Percentiles rank a stretch among this genome's conserved stretches.
These are phyloP conservation scores for Calcarisporium arbuscula DNA, from an alignment of 2,329 filamentous ascomycete species.

Conservation along the genomic window DNA sequence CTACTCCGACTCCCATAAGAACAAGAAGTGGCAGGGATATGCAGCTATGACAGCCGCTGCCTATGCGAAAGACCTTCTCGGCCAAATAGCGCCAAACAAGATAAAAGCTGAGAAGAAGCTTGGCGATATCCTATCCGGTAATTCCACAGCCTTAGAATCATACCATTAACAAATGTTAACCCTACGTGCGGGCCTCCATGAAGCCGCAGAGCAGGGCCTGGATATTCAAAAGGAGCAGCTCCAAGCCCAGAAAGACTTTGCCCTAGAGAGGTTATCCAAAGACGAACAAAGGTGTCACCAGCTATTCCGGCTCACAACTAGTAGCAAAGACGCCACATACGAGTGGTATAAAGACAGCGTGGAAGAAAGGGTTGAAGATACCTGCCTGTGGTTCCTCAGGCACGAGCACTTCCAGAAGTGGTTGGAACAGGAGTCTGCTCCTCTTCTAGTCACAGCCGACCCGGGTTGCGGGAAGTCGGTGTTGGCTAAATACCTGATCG, in stretches of 20 bases:
- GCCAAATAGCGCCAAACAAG: conserved; percentile 7
- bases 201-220: background rate
- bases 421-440: conserved; percentile 18
- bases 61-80: conserved; percentile 19
- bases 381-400: conserved; percentile 26
- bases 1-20: conserved; percentile 28
- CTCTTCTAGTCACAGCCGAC: conserved; percentile 29
- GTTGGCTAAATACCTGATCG: conserved; percentile 25
- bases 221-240: conserved; percentile 4
- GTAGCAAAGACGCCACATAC: conserved; percentile 14
- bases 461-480: conserved; percentile 34
- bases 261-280: conserved; percentile 1
- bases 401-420: conserved; percentile 23
- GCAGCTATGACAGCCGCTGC: conserved; percentile 22
- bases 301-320: conserved; percentile 9
- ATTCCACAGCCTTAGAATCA: background rate
- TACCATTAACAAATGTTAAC: conserved; percentile 1
- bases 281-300: conserved; percentile 10
- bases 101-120: conserved; percentile 11
- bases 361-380: conserved; percentile 13
- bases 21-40: conserved; percentile 23
- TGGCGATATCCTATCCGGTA: conserved; percentile 5
- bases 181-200: background rate
- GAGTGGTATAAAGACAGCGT: conserved; percentile 21
- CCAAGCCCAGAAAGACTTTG: conserved; percentile 4